phyloP scores from a whole-genome alignment of 176 grass and related monocot species.

The Carex pumila region DNA sequence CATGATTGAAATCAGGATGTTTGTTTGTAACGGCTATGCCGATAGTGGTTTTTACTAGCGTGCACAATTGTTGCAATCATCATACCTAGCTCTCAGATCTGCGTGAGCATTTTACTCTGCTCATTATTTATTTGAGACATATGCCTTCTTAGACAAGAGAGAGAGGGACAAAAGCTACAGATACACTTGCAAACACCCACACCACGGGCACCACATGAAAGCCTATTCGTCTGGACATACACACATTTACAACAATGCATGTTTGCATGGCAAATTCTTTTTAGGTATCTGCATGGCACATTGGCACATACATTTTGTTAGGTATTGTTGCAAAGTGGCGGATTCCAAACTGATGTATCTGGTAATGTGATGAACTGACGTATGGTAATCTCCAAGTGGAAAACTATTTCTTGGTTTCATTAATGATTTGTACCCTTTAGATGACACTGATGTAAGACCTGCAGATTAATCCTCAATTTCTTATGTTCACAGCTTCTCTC shows the following conservation, averaged over 20 bases:
- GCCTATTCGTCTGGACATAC: neutral
- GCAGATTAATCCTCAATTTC: neutral
- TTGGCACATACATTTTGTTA: too few species aligned
- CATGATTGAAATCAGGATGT: neutral
- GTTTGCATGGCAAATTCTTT: neutral
- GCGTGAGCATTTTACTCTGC: neutral
- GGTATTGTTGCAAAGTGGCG: neutral
- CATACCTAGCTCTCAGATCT: neutral
- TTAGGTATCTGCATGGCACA: neutral
- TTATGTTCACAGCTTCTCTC: constrained; percentile 63
- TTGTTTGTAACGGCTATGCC: neutral
- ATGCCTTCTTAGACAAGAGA: neutral
- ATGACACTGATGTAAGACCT: neutral
- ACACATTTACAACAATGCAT: neutral
- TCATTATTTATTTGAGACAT: neutral
- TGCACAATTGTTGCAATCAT: neutral
- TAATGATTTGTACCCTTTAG: neutral
- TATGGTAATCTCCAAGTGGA: neutral
- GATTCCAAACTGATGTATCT: neutral
- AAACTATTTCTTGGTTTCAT: neutral
- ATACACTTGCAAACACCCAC: neutral
- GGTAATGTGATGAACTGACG: neutral
- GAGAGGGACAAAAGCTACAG: neutral
- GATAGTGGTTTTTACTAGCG: neutral
- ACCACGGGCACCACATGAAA: neutral